phyloP scores from a whole-genome alignment of 768 basidiomycete species.

The Boletus bicolor region DNA sequence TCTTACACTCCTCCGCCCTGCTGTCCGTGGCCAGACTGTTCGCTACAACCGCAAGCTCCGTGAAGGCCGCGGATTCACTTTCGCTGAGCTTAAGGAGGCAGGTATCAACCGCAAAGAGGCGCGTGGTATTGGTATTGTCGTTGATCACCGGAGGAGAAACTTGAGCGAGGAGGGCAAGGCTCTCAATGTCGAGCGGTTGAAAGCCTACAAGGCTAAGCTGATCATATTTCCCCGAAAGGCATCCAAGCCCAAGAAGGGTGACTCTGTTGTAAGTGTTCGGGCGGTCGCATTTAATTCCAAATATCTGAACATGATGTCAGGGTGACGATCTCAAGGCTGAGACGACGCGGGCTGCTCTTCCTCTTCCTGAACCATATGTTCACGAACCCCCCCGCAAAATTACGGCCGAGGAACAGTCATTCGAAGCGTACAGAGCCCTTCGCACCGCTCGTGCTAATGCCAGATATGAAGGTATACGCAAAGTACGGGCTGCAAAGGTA shows the following conservation, averaged over 20 bases:
- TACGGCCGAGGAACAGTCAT: constrained; percentile 83
- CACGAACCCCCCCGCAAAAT: constrained; percentile 92
- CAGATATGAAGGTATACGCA: constrained; percentile 85
- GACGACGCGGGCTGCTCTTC: constrained; percentile 64
- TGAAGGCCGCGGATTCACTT: constrained; percentile 95
- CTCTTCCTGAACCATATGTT: constrained; percentile 64
- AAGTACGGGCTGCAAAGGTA: constrained; percentile 82
- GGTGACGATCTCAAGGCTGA: constrained; percentile 77
- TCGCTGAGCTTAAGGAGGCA: constrained; percentile 92
- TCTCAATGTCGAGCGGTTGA: constrained; percentile 90
- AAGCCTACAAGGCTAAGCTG: constrained; percentile 88
- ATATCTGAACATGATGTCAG: constrained; percentile 37
- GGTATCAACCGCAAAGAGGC: constrained; percentile 94
- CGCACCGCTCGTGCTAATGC: constrained; percentile 78
- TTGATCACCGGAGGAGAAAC: constrained; percentile 97
- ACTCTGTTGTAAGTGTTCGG: constrained; percentile 68
- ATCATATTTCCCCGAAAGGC: constrained; percentile 98
- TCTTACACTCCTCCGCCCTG: constrained; percentile 88
- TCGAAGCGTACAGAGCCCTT: constrained; percentile 86
- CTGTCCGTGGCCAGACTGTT: constrained; percentile 93
- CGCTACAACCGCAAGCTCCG: constrained; percentile 98
- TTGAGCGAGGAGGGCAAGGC: constrained; percentile 95
- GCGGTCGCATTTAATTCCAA: neutral
- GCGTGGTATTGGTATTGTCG: constrained; percentile 86
- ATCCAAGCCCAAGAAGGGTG: constrained; percentile 93